These are phyloP conservation scores for Kwoniella sp. DNA, from an alignment of 768 basidiomycete species.

Conservation along the genomic window DNA sequence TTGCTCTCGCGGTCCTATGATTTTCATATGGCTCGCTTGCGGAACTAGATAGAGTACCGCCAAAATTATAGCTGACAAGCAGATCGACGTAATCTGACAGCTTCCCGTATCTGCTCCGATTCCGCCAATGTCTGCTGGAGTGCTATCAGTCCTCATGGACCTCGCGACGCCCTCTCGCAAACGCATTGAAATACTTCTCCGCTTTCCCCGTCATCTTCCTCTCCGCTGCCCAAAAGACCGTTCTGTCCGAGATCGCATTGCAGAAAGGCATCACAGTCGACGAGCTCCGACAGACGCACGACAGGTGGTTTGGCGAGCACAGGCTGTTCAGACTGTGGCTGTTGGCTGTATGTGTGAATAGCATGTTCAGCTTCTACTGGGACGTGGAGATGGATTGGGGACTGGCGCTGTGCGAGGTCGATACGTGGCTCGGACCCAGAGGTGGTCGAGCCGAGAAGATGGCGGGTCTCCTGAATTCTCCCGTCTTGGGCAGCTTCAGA, in stretches of 20 bases:
- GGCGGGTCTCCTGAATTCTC: conserved; percentile 8
- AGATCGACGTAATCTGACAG: no score
- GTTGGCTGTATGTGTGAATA: conserved; percentile 80
- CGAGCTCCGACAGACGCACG: conserved; percentile 56
- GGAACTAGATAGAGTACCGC: neutral
- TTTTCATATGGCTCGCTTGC: neutral
- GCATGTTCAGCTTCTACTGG: conserved; percentile 98
- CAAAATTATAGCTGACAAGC: no score
- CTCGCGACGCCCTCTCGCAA: conserved; percentile 75
- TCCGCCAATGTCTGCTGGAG: conserved; percentile 92
- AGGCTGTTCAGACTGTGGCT: conserved; percentile 84
- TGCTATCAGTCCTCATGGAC: conserved; percentile 68
- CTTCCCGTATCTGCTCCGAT: conserved; percentile 84
- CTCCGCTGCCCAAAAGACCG: conserved; percentile 82
- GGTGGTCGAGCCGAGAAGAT: conserved; percentile 8
- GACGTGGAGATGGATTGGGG: conserved; percentile 99
- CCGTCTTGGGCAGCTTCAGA: conserved; percentile 9
- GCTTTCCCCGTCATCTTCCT: conserved; percentile 95
- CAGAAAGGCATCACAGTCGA: conserved; percentile 59
- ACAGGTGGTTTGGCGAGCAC: conserved; percentile 73
- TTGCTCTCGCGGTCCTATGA: no score
- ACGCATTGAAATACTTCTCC: conserved; percentile 94
- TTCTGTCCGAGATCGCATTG: conserved; percentile 65
- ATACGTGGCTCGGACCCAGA: conserved; percentile 49
- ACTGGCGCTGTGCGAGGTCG: conserved; percentile 67